Percentiles rank a stretch among this genome's conserved stretches.
Conservation (phyloP, 768 basidiomycete genomes). For the Leccinum longicurvipes region DNA sequence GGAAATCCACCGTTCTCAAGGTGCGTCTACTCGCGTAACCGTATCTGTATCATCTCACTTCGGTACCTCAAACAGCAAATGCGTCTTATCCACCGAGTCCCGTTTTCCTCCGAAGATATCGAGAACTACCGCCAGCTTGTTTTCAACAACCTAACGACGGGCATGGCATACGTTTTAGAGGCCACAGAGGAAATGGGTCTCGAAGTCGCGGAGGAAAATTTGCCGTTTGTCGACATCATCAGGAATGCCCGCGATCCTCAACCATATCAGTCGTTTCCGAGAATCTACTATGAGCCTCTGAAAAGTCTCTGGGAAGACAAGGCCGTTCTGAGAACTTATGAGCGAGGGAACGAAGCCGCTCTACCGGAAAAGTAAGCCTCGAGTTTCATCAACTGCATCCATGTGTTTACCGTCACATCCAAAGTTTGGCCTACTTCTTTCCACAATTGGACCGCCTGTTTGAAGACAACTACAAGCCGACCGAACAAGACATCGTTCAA, state of each 20-base stretch:
- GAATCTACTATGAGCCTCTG: constrained; percentile 62
- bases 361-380: constrained; percentile 81
- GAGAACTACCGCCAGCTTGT: constrained; percentile 90
- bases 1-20: constrained; percentile 91
- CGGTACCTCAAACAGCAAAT: constrained; percentile 65
- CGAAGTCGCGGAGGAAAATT: constrained; percentile 60
- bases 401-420: not conserved
- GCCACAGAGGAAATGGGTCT: constrained; percentile 90
- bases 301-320: constrained; percentile 73
- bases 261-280: constrained; percentile 80
- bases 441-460: constrained; percentile 78
- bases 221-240: constrained; percentile 57
- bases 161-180: constrained; percentile 78
- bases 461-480: constrained; percentile 64
- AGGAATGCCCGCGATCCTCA: constrained; percentile 67
- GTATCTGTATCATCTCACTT: not conserved
- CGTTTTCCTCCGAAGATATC: constrained; percentile 78
- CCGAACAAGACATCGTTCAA: constrained; percentile 85
- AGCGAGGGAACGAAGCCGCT: constrained; percentile 84
- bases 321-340: constrained; percentile 71
- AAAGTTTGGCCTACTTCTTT: constrained; percentile 74
- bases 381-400: not conserved
- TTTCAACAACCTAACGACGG: constrained; percentile 88
- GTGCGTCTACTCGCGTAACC: constrained; percentile 33
- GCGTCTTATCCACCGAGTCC: constrained; percentile 88